Conservation (phyloP, 331 rosid genomes). For the Acacia pycnantha region DNA sequence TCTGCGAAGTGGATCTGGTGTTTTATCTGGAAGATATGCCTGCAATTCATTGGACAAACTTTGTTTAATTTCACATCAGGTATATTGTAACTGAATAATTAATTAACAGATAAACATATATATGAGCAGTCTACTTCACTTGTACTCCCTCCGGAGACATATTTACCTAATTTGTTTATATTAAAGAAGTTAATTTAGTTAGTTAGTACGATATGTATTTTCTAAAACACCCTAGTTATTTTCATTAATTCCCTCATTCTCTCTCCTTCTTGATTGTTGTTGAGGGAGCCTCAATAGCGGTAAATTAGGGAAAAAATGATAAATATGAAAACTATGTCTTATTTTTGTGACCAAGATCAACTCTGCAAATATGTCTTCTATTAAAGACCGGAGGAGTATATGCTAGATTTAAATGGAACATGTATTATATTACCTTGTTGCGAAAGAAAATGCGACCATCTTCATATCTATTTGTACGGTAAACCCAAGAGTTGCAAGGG, state of each 20-base stretch:
- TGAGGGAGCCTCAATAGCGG: too few relatives aligned
- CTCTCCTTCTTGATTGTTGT: too few relatives aligned
- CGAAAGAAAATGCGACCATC: conserved; percentile 46
- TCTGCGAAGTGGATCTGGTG: not conserved
- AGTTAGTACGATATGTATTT: too few relatives aligned
- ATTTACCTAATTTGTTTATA: too few relatives aligned
- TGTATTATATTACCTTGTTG: conserved; percentile 4
- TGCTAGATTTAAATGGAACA: not conserved
- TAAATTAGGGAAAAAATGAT: too few relatives aligned
- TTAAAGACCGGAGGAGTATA: too few relatives aligned
- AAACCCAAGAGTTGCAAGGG: conserved; percentile 62
- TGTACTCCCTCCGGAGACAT: not conserved
- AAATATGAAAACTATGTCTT: too few relatives aligned
- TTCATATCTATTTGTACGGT: conserved; percentile 21
- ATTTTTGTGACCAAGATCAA: too few relatives aligned
- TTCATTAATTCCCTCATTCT: too few relatives aligned
- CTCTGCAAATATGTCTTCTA: too few relatives aligned
- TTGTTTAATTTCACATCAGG: not conserved
- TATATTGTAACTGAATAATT: not conserved
- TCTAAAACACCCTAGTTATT: too few relatives aligned
- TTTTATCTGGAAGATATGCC: not conserved
- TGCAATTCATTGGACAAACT: not conserved
- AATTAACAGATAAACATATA: not conserved
- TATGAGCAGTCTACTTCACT: not conserved
- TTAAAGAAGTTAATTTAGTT: too few relatives aligned